phyloP scores from a whole-genome alignment of 345 rosid genomes.

The Clarkia xantiana region DNA sequence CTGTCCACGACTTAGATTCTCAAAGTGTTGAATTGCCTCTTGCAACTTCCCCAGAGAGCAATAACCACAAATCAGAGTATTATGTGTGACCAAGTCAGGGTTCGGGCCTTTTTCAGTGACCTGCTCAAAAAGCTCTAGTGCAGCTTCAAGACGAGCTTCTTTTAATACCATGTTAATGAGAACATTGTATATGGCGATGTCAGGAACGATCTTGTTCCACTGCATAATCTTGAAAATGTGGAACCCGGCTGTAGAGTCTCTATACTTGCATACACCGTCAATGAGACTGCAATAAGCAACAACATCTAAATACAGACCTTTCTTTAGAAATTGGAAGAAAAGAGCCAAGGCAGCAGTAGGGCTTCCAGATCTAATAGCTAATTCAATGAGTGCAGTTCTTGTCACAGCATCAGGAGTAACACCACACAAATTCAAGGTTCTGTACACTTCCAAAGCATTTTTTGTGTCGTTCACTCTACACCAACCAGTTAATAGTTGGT shows the following conservation, averaged over 20 bases:
- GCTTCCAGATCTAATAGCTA: slow-evolving; percentile 10
- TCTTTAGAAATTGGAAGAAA: slow-evolving; percentile 32
- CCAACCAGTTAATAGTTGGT: slow-evolving; percentile 33
- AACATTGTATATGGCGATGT: slow-evolving; percentile 31
- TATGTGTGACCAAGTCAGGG: slow-evolving; percentile 38
- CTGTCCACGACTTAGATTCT: slow-evolving; percentile 14
- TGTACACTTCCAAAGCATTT: slow-evolving; percentile 20
- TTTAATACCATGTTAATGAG: slow-evolving; percentile 23
- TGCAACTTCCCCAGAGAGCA: slow-evolving; percentile 24
- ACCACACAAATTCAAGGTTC: slow-evolving; percentile 11
- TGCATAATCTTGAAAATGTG: slow-evolving; percentile 28
- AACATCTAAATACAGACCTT: slow-evolving; percentile 28
- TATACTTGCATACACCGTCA: slow-evolving; percentile 26
- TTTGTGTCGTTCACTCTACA: slow-evolving; percentile 17
- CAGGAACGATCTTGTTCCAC: slow-evolving; percentile 17
- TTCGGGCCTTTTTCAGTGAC: slow-evolving; percentile 19
- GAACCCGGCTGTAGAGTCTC: slow-evolving; percentile 23
- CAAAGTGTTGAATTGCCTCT: slow-evolving; percentile 23
- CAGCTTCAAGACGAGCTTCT: slow-evolving; percentile 11
- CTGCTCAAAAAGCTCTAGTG: slow-evolving; percentile 14
- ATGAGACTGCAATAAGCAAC: slow-evolving; percentile 31
- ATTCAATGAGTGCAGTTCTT: slow-evolving; percentile 23
- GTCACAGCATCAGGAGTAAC: slow-evolving; percentile 29
- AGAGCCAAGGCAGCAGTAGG: slow-evolving; percentile 17
- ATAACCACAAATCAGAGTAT: slow-evolving; percentile 36